A percentile compares a stretch with the other conserved stretches of the same genome.
phyloP scores from a whole-genome alignment of 2,329 filamentous ascomycete genomes.

The Beauveria australis region DNA sequence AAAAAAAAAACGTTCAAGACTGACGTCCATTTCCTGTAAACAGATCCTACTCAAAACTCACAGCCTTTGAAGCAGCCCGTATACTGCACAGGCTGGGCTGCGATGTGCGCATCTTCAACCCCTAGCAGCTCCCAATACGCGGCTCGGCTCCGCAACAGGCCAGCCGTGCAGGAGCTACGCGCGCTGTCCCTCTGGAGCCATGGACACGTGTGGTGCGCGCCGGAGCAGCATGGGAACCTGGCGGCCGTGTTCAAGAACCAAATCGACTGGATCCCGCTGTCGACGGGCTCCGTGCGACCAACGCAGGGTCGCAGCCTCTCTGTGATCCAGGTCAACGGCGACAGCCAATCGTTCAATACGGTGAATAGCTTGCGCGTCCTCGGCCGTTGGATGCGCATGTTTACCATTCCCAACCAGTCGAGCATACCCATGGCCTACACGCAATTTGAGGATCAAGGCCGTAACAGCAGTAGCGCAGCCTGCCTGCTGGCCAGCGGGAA shows the following conservation, averaged over 20 bases:
- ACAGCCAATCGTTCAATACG: constrained; percentile 59
- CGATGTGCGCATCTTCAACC: constrained; percentile 57
- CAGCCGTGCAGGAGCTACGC: constrained; percentile 55
- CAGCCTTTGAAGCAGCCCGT: constrained; percentile 51
- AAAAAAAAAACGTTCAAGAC: no score
- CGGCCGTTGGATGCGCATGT: constrained; percentile 64
- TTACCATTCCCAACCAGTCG: constrained; percentile 57
- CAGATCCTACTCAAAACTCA: constrained; percentile 50
- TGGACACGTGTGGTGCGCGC: constrained; percentile 57
- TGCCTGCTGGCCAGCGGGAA: constrained; percentile 48
- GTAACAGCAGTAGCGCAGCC: constrained; percentile 38
- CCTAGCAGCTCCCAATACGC: constrained; percentile 50
- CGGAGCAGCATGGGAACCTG: constrained; percentile 59
- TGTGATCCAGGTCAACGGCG: constrained; percentile 54
- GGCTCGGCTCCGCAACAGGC: constrained; percentile 47
- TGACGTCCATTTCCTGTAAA: neutral
- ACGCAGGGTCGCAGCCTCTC: constrained; percentile 58
- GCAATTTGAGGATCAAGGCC: constrained; percentile 44
- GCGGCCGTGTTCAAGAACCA: constrained; percentile 63
- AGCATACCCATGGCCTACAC: constrained; percentile 56
- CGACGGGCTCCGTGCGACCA: constrained; percentile 52
- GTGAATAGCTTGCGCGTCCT: constrained; percentile 58
- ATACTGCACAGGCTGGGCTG: constrained; percentile 58
- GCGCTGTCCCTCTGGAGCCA: constrained; percentile 56
- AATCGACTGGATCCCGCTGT: constrained; percentile 62